These are phyloP conservation scores for Mikania micrantha DNA, from an alignment of 129 eudicot species.

Conservation along the genomic window DNA sequence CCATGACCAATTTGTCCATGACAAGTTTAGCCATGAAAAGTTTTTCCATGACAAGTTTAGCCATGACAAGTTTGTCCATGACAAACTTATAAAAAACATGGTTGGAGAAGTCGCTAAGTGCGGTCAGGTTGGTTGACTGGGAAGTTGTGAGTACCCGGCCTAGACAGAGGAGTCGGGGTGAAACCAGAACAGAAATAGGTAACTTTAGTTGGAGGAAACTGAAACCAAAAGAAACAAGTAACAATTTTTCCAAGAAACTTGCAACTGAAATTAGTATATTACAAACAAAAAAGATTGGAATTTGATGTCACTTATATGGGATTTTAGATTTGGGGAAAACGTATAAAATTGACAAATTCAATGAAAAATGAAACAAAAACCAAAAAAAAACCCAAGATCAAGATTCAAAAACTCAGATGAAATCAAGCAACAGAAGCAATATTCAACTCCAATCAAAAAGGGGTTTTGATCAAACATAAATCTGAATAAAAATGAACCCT, in stretches of 20 bases:
- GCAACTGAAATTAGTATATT: no score
- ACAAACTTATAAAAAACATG: no score
- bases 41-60: no score
- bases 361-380: neutral
- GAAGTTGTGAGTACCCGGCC: no score
- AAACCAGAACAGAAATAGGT: conserved; percentile 13
- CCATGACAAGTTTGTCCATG: no score
- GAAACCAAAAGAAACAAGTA: conserved; percentile 19
- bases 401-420: conserved; percentile 18
- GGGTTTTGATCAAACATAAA: conserved; percentile 19
- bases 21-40: no score
- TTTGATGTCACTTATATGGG: conserved; percentile 17
- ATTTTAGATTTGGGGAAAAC: conserved; percentile 16
- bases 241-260: conserved; percentile 13
- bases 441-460: conserved; percentile 4
- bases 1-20: no score
- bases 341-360: neutral
- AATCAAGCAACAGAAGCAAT: conserved; percentile 1
- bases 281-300: conserved; percentile 9
- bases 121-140: no score
- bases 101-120: no score
- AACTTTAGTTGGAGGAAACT: conserved; percentile 10
- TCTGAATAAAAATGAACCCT: conserved; percentile 14
- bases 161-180: no score
- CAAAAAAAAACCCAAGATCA: conserved; percentile 15